Evolutionary conservation across 495 filamentous ascomycete genomes (phyloP).

Genomic region (Talaromyces wortmannii): DNA sequence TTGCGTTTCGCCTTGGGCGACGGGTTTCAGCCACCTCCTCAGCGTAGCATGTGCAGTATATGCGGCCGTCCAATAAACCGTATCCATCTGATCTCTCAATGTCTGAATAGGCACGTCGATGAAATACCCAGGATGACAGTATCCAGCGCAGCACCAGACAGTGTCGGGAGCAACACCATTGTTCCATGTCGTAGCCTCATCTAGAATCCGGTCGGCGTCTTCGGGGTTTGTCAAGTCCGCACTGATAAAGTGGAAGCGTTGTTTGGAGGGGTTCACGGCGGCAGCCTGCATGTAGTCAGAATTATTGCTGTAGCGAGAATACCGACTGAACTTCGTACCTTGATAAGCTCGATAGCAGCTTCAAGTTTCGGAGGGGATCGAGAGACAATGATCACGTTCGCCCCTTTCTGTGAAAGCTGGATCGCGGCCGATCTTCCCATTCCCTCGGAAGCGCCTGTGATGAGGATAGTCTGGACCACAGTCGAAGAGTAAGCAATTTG

Average conservation of each 20-base stretch:
- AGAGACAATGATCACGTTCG: constrained; percentile 78
- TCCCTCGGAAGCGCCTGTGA: constrained; percentile 91
- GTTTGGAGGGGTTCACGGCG: constrained; percentile 51
- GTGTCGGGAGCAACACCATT: constrained; percentile 65
- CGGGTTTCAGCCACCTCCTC: constrained; percentile 39
- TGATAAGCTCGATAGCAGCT: constrained; percentile 57
- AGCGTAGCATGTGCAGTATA: constrained; percentile 70
- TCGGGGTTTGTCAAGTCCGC: constrained; percentile 69
- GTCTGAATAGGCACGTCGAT: constrained; percentile 58
- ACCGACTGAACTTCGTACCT: constrained; percentile 30
- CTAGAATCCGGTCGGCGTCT: constrained; percentile 61
- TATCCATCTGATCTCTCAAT: constrained; percentile 75
- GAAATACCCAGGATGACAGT: constrained; percentile 71
- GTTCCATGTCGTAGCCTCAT: constrained; percentile 81
- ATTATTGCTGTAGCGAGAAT: background rate
- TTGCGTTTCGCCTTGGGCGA: constrained; percentile 18
- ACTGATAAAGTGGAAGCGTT: constrained; percentile 77
- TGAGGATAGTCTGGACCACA: constrained; percentile 59
- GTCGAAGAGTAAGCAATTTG: background rate
- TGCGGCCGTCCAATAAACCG: constrained; percentile 85
- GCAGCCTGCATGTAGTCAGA: constrained; percentile 36
- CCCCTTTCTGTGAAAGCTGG: constrained; percentile 74
- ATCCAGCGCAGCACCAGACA: constrained; percentile 88
- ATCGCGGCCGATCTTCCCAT: constrained; percentile 73
- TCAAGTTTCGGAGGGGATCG: constrained; percentile 72